These are phyloP conservation scores for Aspergillus baeticus DNA, from an alignment of 495 filamentous ascomycete genomes.

Conservation along the genomic window DNA sequence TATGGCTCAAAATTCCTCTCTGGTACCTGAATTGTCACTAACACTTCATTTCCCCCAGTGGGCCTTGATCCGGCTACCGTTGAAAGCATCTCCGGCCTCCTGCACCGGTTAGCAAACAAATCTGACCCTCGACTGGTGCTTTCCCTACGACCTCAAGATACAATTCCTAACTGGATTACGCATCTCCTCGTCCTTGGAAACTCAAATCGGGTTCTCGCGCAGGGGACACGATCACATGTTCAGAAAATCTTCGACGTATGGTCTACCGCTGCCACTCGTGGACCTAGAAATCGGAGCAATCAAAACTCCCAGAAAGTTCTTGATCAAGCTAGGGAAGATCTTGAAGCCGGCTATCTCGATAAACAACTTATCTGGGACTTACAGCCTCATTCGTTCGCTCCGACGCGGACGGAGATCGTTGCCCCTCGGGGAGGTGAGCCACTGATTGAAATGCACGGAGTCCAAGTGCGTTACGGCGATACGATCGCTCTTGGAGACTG, in stretches of 20 bases:
- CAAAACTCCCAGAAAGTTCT: not conserved
- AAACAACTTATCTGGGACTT: constrained; percentile 32
- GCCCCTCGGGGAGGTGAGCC: constrained; percentile 49
- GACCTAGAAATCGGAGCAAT: not conserved
- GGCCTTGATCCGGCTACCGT: constrained; percentile 85
- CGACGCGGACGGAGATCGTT: not conserved
- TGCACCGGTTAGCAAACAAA: constrained; percentile 62
- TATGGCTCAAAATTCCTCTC: constrained; percentile 33
- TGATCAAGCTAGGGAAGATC: constrained; percentile 7
- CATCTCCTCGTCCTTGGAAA: constrained; percentile 70
- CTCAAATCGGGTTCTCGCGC: constrained; percentile 52
- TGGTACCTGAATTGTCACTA: not conserved
- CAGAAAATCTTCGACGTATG: constrained; percentile 27
- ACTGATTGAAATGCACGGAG: constrained; percentile 82
- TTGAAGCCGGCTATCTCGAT: constrained; percentile 31
- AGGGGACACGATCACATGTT: constrained; percentile 24
- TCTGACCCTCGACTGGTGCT: constrained; percentile 70
- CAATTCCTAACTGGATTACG: constrained; percentile 85
- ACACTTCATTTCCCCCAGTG: constrained; percentile 44
- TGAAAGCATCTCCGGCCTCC: constrained; percentile 63
- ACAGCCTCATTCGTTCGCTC: not conserved
- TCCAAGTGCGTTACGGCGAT: constrained; percentile 74
- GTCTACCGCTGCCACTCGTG: constrained; percentile 4
- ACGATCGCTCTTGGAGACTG: constrained; percentile 77
- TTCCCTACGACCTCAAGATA: constrained; percentile 79